phyloP scores from a whole-genome alignment of 306 rosid species.

The Alnus rubra region DNA sequence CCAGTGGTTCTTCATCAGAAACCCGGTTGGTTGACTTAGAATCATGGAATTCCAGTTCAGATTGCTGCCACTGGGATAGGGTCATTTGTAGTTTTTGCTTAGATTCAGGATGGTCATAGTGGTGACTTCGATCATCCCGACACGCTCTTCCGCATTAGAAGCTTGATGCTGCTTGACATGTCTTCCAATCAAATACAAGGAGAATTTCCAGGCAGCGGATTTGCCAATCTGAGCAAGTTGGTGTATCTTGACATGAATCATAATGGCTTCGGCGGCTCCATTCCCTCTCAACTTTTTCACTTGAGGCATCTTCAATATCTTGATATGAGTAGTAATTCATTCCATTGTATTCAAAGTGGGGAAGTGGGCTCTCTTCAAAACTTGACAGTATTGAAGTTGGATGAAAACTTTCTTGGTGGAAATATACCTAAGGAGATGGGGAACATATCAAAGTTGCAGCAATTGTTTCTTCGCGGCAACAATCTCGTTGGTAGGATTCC shows the following conservation, averaged over 20 bases:
- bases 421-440: constrained; percentile 24
- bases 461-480: constrained; percentile 21
- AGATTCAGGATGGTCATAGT: background rate
- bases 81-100: constrained; percentile 16
- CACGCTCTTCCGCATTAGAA: constrained; percentile 26
- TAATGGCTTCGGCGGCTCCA: constrained; percentile 19
- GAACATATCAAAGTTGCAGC: constrained; percentile 13
- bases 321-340: constrained; percentile 26
- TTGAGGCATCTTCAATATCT: constrained; percentile 19
- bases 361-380: constrained; percentile 17
- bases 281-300: constrained; percentile 21
- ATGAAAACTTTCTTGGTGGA: constrained; percentile 24
- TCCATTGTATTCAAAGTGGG: constrained; percentile 7
- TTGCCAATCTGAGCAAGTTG: constrained; percentile 28
- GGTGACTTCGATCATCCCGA: constrained; percentile 14
- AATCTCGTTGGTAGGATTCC: constrained; percentile 16
- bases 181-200: constrained; percentile 23
- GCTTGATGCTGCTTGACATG: constrained; percentile 25
- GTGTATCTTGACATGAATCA: constrained; percentile 24
- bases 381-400: constrained; percentile 24
- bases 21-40: background rate
- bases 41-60: constrained; percentile 27
- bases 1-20: background rate
- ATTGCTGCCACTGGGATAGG: constrained; percentile 34
- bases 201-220: constrained; percentile 10